phyloP scores from a whole-genome alignment of 345 rosid genomes.

The Euphorbia lathyris region DNA sequence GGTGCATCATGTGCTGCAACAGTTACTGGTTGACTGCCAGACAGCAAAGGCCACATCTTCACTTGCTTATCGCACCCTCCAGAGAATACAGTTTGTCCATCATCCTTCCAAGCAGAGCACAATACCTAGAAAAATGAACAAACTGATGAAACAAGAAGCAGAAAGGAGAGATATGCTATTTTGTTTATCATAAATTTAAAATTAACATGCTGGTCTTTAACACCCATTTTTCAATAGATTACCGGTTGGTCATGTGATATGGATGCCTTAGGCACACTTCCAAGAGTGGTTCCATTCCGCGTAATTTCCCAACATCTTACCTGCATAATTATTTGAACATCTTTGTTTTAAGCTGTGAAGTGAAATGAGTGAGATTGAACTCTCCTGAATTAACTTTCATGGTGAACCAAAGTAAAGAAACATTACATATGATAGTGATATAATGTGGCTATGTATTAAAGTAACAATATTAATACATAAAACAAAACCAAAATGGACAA shows the following conservation, averaged over 20 bases:
- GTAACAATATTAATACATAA: neutral
- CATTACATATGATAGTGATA: neutral
- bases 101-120: constrained; percentile 98
- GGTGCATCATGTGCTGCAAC: constrained; percentile 97
- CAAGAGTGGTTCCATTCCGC: constrained; percentile 47
- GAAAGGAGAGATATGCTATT: neutral
- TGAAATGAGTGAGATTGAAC: neutral
- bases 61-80: constrained; percentile 99
- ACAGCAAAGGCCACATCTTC: constrained; percentile 91
- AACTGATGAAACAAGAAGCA: neutral
- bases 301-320: constrained; percentile 95
- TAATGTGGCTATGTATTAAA: neutral
- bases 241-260: constrained; percentile 96
- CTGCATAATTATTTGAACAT: constrained; percentile 36
- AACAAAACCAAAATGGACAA: neutral
- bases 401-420: neutral
- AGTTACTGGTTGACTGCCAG: constrained; percentile 86
- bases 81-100: constrained; percentile 86
- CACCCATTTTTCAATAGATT: constrained; percentile 14
- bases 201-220: neutral
- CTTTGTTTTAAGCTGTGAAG: neutral
- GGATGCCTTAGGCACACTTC: constrained; percentile 79
- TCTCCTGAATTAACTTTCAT: neutral
- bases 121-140: constrained; percentile 43
- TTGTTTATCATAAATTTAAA: neutral